Evolutionary conservation across 176 grass and related monocot genomes (phyloP), one percentile per base, ranked within the genome.

Genomic region (Elaeis guineensis): DNA sequence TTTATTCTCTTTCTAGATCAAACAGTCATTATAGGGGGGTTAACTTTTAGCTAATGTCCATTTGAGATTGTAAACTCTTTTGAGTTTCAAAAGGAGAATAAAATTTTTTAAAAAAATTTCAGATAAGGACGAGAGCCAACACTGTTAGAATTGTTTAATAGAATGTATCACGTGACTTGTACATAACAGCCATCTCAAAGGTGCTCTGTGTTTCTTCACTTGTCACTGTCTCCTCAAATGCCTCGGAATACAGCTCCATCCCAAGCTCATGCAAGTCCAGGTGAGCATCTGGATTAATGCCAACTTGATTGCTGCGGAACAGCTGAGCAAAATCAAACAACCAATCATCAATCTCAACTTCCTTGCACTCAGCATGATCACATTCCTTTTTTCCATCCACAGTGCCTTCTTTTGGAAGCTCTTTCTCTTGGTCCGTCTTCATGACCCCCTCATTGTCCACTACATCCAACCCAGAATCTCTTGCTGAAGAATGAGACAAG

Each of bases 261-360:
- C 93, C 93, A 28, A 97, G 73, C 70, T 97, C 93, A 76, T 97
- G 93, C 60, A 97, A 78, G 61, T 97, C 93, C 49, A 97, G 25
- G 65, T 97, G 93, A 3, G 80, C 87, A 80, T 97, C 93, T 20
- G 93, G 84, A 72, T 97, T 84, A 50, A 97, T 85, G 15, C 93
- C 93, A 60, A 97, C 81, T 72, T 97, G 93, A n/a, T 86, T 97
- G n/a, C n/a, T n/a, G 0, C 93, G 81, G 83, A 91, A 97, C 65
- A 97, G 51, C n/a, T 97, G 85, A 61, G 84, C 84, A 69, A 91
- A 97, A 26, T 97, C 85, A 71, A 97, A 78, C 44, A 97, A 54
- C 93, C 93, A 97, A 71, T 97, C 93, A 60, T 97, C 93, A 73
- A 97, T 74, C 66, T 97, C 93, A 32, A 80, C 93, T 76, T 91